A percentile compares a stretch with the other conserved stretches of the same genome.
Conservation (phyloP, 345 rosid genomes). For the Sisymbrium irio region DNA sequence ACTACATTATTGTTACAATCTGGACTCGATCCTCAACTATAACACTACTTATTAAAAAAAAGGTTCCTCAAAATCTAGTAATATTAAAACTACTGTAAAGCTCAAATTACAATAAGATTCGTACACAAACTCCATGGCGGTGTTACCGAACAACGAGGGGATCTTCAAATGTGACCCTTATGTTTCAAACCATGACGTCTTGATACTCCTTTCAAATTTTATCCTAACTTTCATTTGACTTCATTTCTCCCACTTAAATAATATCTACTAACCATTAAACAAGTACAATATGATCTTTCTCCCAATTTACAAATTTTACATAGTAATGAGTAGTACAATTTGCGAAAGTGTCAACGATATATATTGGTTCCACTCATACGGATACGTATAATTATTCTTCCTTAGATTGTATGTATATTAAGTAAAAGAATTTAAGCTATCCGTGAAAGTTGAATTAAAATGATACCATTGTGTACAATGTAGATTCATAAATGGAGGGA, state of each 20-base stretch:
- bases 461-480: constrained; percentile 4
- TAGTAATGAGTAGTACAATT: not conserved
- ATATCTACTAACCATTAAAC: not conserved
- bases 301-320: not conserved
- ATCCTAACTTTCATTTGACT: constrained; percentile 22
- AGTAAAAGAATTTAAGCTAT: not conserved
- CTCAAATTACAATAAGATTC: constrained; percentile 38
- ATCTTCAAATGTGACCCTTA: constrained; percentile 36
- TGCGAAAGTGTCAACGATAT: not conserved
- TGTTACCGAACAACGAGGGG: constrained; percentile 38
- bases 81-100: constrained; percentile 3
- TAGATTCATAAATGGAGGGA: constrained; percentile 22
- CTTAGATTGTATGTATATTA: constrained; percentile 20
- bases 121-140: constrained; percentile 33
- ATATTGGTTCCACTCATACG: not conserved
- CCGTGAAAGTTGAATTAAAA: constrained; percentile 11
- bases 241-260: not conserved
- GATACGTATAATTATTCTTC: constrained; percentile 1
- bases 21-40: not conserved
- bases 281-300: not conserved
- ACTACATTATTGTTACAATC: not conserved
- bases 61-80: not conserved
- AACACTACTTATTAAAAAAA: not conserved
- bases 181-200: constrained; percentile 35
- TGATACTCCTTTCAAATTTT: constrained; percentile 23